Conservation (phyloP, 805 yeast species). For the Wickerhamiella spandovensis region DNA sequence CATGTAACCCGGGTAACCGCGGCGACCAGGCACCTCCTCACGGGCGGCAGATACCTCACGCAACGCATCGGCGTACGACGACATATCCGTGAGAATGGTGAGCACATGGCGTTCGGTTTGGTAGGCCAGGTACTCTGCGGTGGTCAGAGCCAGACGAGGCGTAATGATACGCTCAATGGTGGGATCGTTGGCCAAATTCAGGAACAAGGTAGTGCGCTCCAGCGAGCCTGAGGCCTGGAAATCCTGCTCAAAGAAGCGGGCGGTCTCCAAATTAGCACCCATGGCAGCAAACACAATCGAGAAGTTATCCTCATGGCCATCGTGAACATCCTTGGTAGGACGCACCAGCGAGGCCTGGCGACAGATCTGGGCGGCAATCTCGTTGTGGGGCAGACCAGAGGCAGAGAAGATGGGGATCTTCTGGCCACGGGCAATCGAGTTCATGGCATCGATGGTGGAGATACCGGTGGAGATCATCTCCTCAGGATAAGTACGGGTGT, state of each 20-base stretch:
- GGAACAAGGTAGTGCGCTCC: conserved; percentile 93
- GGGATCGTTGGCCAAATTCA: conserved; percentile 97
- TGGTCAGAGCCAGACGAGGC: conserved; percentile 95
- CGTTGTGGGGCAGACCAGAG: conserved; percentile 98
- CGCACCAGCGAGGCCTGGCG: conserved; percentile 99
- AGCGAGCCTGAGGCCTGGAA: conserved; percentile 98
- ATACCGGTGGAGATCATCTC: conserved; percentile 99
- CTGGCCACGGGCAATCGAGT: conserved; percentile 99
- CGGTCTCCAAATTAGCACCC: conserved; percentile 99
- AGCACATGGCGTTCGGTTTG: conserved; percentile 98
- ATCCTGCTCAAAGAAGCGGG: conserved; percentile 97
- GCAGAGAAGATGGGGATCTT: conserved; percentile 98
- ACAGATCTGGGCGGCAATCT: conserved; percentile 98
- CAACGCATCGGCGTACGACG: conserved; percentile 98
- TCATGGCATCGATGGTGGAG: conserved; percentile 98
- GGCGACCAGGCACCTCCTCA: conserved; percentile 99
- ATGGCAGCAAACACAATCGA: conserved; percentile 98
- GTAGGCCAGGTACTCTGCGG: conserved; percentile 96
- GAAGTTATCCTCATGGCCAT: conserved; percentile 99
- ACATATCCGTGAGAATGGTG: conserved; percentile 97
- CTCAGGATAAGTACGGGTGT: conserved; percentile 96
- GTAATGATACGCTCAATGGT: conserved; percentile 99
- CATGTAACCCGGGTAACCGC: conserved; percentile 99
- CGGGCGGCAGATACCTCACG: conserved; percentile 99
- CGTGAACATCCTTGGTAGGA: conserved; percentile 98